Conservation (phyloP, 345 rosid genomes). For the Dipteronia dyeriana region DNA sequence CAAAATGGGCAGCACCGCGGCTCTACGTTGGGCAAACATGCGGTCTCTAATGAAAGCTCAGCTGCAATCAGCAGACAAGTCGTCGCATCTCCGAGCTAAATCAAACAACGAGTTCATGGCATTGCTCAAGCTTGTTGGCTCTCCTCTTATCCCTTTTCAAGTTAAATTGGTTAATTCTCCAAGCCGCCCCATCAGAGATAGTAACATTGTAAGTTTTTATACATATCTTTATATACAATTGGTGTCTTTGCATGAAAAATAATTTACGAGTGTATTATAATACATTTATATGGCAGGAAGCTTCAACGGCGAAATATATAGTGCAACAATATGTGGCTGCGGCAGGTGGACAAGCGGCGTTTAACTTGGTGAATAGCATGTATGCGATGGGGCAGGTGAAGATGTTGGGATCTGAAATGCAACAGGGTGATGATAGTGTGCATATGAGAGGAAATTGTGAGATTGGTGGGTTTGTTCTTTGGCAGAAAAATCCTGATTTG, state of each 20-base stretch:
- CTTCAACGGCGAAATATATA: conserved; percentile 85
- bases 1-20: conserved; percentile 59
- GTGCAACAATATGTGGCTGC: conserved; percentile 89
- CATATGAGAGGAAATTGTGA: conserved; percentile 52
- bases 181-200: conserved; percentile 47
- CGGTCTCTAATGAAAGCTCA: conserved; percentile 71
- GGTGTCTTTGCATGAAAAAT: background rate
- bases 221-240: background rate
- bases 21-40: conserved; percentile 79
- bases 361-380: conserved; percentile 68
- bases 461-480: conserved; percentile 85
- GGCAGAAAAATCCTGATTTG: conserved; percentile 91
- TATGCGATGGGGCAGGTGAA: conserved; percentile 88
- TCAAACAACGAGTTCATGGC: conserved; percentile 82
- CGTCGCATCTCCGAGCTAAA: conserved; percentile 63
- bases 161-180: conserved; percentile 49
- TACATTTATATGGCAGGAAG: conserved; percentile 43
- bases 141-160: conserved; percentile 86
- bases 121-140: conserved; percentile 88
- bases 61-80: conserved; percentile 19
- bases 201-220: conserved; percentile 59
- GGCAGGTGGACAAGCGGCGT: conserved; percentile 62
- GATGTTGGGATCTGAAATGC: conserved; percentile 81
- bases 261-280: background rate
- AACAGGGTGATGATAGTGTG: conserved; percentile 51